phyloP scores from a whole-genome alignment of 768 basidiomycete genomes.

The Auriculariales sp. region DNA sequence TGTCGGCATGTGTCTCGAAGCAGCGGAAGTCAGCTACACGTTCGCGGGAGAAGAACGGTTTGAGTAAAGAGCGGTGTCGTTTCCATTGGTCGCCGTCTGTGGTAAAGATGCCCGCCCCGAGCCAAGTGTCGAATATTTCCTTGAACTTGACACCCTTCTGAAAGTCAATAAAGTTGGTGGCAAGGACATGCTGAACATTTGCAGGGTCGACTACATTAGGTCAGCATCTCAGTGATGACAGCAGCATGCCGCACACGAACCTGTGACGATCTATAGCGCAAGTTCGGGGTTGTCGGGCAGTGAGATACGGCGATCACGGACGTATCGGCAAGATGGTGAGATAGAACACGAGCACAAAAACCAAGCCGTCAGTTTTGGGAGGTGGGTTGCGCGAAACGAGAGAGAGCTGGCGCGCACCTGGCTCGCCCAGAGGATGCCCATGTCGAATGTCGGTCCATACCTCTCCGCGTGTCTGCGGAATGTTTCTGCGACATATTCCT shows the following conservation, averaged over 20 bases:
- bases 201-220: slow-evolving; percentile 9
- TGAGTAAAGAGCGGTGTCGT: slow-evolving; percentile 10
- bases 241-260: neutral
- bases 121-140: slow-evolving; percentile 12
- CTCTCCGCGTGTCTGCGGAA: slow-evolving; percentile 9
- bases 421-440: slow-evolving; percentile 14
- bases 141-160: slow-evolving; percentile 12
- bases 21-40: slow-evolving; percentile 10
- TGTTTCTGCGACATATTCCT: slow-evolving; percentile 12
- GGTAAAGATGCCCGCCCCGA: slow-evolving; percentile 15
- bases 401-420: slow-evolving; percentile 6
- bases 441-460: slow-evolving; percentile 14
- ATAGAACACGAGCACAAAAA: too few species aligned
- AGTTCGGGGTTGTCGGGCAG: neutral
- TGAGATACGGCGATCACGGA: too few species aligned
- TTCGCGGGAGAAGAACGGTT: slow-evolving; percentile 14
- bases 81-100: slow-evolving; percentile 13
- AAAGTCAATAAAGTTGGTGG: slow-evolving; percentile 8
- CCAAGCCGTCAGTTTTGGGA: neutral
- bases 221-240: neutral
- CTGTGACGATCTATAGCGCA: slow-evolving; percentile 6
- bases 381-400: neutral
- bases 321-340: too few species aligned
- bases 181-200: slow-evolving; percentile 9
- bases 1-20: slow-evolving; percentile 11